Percentiles rank a stretch among this genome's conserved stretches.
phyloP scores from a whole-genome alignment of 2,329 filamentous ascomycete genomes.

The Xylariaceae sp. region DNA sequence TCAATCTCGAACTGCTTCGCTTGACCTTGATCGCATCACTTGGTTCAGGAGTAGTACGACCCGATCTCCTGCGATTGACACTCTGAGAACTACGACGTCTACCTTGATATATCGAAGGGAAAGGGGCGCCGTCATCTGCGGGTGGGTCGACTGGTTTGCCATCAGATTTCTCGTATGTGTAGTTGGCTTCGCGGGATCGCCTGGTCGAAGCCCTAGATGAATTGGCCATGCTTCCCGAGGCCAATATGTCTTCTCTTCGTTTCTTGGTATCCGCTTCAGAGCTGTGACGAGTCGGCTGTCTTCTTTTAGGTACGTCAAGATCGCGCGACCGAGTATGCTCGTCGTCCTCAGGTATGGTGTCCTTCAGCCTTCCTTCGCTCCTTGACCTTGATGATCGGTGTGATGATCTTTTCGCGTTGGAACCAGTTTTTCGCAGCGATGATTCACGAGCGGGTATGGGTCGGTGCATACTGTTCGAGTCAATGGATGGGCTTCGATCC shows the following conservation, averaged over 20 bases:
- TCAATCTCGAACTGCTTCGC: slow-evolving; percentile 54
- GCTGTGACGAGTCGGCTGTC: slow-evolving; percentile 17
- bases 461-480: slow-evolving; percentile 20
- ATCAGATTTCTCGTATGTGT: slow-evolving; percentile 18
- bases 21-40: slow-evolving; percentile 42
- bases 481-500: slow-evolving; percentile 17
- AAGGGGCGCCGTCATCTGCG: slow-evolving; percentile 63
- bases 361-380: slow-evolving; percentile 32
- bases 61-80: slow-evolving; percentile 40
- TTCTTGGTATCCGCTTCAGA: slow-evolving; percentile 18
- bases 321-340: slow-evolving; percentile 26
- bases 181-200: slow-evolving; percentile 15
- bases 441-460: slow-evolving; percentile 64
- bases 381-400: slow-evolving; percentile 47
- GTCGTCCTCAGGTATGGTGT: slow-evolving; percentile 40
- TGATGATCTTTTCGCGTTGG: slow-evolving; percentile 49
- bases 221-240: slow-evolving; percentile 10
- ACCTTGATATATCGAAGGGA: slow-evolving; percentile 62
- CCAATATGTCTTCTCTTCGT: not conserved
- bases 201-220: slow-evolving; percentile 18
- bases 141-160: slow-evolving; percentile 25
- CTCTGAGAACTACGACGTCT: slow-evolving; percentile 47
- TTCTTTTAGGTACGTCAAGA: slow-evolving; percentile 11
- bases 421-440: slow-evolving; percentile 56
- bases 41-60: slow-evolving; percentile 45